A percentile compares a stretch with the other conserved stretches of the same genome.
phyloP scores from a whole-genome alignment of 2,329 filamentous ascomycete species.

The Cadophora gregata region DNA sequence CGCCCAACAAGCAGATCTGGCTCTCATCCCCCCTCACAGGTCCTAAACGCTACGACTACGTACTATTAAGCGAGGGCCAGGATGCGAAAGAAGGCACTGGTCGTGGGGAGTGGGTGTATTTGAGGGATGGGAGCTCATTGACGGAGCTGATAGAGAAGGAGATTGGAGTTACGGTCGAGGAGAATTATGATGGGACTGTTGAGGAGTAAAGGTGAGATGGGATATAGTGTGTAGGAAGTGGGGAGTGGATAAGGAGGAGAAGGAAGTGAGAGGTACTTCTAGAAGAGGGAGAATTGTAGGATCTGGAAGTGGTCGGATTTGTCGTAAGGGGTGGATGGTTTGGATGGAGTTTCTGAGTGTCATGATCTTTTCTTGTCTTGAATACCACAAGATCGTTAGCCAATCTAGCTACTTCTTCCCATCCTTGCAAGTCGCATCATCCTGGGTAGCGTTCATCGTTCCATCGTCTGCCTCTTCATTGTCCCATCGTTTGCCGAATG shows the following conservation, averaged over 20 bases:
- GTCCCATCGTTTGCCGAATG: too few relatives aligned
- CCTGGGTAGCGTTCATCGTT: too few relatives aligned
- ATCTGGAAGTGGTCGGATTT: too few relatives aligned
- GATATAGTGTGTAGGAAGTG: background rate
- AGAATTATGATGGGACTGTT: slow-evolving; percentile 10
- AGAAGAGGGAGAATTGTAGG: too few relatives aligned
- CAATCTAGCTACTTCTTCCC: too few relatives aligned
- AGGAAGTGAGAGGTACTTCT: too few relatives aligned
- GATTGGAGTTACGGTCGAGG: slow-evolving; percentile 64
- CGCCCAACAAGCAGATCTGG: slow-evolving; percentile 98
- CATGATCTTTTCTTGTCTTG: too few relatives aligned
- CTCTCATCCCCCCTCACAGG: slow-evolving; percentile 89
- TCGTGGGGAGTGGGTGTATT: slow-evolving; percentile 82
- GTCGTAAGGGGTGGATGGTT: too few relatives aligned
- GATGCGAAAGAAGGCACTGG: slow-evolving; percentile 79
- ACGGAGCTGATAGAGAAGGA: slow-evolving; percentile 76
- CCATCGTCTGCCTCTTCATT: too few relatives aligned
- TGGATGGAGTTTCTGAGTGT: too few relatives aligned
- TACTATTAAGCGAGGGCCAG: slow-evolving; percentile 74
- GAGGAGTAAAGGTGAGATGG: background rate
- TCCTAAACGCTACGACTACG: slow-evolving; percentile 94
- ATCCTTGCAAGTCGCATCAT: too few relatives aligned
- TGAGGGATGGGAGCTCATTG: slow-evolving; percentile 80
- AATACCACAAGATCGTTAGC: too few relatives aligned
- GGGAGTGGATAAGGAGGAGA: background rate